Evolutionary conservation across 2,329 filamentous ascomycete genomes (phyloP).

Genomic region (Orbilia ellipsospora): DNA sequence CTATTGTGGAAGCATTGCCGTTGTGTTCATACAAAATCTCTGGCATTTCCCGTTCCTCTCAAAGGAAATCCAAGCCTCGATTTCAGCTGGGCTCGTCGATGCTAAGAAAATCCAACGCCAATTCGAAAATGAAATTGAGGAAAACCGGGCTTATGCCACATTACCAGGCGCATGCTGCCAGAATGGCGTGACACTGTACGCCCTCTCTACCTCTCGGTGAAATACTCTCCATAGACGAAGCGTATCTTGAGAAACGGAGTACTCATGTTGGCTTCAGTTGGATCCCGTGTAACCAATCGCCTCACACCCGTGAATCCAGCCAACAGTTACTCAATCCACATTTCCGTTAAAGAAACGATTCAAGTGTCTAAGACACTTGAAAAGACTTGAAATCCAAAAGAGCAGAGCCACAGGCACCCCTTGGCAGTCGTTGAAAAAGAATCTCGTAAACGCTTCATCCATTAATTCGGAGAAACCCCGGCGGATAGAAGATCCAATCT

Average conservation of each 20-base stretch:
- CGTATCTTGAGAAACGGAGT: conserved; percentile 11
- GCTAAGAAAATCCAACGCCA: no score
- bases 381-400: not conserved
- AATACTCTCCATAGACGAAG: not conserved
- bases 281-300: conserved; percentile 17
- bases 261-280: conserved; percentile 24
- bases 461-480: not conserved
- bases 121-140: no score
- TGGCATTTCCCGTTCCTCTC: not conserved
- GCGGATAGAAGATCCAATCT: conserved; percentile 33
- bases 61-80: not conserved
- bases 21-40: not conserved
- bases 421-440: no score
- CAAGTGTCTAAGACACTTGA: not conserved
- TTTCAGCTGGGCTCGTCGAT: not conserved
- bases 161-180: not conserved
- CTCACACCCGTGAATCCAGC: not conserved
- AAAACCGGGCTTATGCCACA: no score
- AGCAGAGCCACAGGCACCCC: no score
- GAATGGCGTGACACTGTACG: conserved; percentile 11
- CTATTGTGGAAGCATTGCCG: not conserved
- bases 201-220: not conserved
- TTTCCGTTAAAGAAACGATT: not conserved
- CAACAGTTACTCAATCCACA: not conserved
- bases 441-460: no score